Evolutionary conservation across 192 early-diverging fungal species (phyloP).

Genomic region (Coemansia sp.): DNA sequence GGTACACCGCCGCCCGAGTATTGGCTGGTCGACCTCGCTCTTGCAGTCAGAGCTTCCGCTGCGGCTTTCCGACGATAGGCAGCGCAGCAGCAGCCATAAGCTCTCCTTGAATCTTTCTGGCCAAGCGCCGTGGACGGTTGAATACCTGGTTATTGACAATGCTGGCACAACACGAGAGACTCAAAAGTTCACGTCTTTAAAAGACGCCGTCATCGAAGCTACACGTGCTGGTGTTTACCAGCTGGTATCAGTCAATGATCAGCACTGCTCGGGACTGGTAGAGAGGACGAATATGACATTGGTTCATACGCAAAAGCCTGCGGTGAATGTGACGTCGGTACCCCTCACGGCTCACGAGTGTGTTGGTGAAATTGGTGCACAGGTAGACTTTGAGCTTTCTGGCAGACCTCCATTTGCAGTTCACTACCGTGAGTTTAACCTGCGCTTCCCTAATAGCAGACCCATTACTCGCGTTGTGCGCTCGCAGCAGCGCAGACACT

Average conservation of each 20-base stretch:
- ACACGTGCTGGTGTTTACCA: conserved; percentile 28
- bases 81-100: conserved; percentile 33
- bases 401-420: conserved; percentile 49
- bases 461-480: conserved; percentile 29
- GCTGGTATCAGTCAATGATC: conserved; percentile 29
- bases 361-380: conserved; percentile 48
- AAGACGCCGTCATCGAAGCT: conserved; percentile 25
- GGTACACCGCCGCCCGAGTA: conserved; percentile 36
- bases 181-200: conserved; percentile 6
- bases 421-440: conserved; percentile 47
- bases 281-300: conserved; percentile 24
- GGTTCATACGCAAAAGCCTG: conserved; percentile 23
- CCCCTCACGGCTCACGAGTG: conserved; percentile 51
- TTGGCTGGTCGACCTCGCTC: conserved; percentile 18
- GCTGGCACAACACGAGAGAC: conserved; percentile 12
- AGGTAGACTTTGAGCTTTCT: conserved; percentile 39
- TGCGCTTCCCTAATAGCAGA: conserved; percentile 26
- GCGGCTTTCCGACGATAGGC: conserved; percentile 39
- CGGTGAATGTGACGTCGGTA: conserved; percentile 26
- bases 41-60: conserved; percentile 21
- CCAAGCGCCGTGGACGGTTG: conserved; percentile 41
- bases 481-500: conserved; percentile 33
- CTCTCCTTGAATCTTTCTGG: conserved; percentile 32
- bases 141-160: conserved; percentile 26
- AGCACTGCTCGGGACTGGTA: conserved; percentile 26